Percentiles rank a stretch among this genome's conserved stretches.
These are phyloP conservation scores for Mortierella sp. DNA, from an alignment of 371 early-diverging fungal species.

Conservation along the genomic window DNA sequence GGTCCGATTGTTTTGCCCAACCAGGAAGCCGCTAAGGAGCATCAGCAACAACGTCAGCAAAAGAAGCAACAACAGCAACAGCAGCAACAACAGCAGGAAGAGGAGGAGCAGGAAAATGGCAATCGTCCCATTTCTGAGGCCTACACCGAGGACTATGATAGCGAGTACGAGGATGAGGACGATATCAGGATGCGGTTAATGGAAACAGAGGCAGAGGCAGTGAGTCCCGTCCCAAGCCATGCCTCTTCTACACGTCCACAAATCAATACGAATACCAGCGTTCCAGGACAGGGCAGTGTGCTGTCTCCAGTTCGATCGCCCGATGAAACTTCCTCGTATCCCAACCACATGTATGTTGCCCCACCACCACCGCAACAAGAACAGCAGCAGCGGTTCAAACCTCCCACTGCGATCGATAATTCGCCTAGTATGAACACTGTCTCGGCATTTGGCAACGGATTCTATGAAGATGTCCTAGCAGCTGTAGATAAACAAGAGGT, in stretches of 20 bases:
- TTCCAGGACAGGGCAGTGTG: neutral
- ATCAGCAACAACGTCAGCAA: conserved; percentile 40
- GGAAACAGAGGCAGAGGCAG: conserved; percentile 20
- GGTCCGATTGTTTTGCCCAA: conserved; percentile 42
- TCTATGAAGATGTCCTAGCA: conserved; percentile 46
- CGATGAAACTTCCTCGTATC: conserved; percentile 3
- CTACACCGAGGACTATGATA: conserved; percentile 10
- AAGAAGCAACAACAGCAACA: conserved; percentile 4
- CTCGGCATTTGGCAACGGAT: conserved; percentile 18
- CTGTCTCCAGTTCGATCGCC: conserved; percentile 15
- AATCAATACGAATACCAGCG: neutral
- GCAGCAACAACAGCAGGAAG: conserved; percentile 21
- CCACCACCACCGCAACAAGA: neutral
- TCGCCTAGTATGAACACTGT: conserved; percentile 19
- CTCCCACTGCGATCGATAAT: neutral
- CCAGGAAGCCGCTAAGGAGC: conserved; percentile 41
- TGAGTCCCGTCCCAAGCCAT: conserved; percentile 7
- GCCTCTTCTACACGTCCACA: neutral
- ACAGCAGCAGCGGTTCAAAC: neutral
- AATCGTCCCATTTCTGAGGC: conserved; percentile 8
- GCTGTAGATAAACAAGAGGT: conserved; percentile 30
- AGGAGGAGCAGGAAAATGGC: conserved; percentile 4
- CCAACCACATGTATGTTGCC: neutral
- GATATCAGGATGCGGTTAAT: conserved; percentile 22
- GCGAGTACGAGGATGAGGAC: conserved; percentile 19